Evolutionary conservation across 176 grass and related monocot species (phyloP).

Genomic region (Canna indica): DNA sequence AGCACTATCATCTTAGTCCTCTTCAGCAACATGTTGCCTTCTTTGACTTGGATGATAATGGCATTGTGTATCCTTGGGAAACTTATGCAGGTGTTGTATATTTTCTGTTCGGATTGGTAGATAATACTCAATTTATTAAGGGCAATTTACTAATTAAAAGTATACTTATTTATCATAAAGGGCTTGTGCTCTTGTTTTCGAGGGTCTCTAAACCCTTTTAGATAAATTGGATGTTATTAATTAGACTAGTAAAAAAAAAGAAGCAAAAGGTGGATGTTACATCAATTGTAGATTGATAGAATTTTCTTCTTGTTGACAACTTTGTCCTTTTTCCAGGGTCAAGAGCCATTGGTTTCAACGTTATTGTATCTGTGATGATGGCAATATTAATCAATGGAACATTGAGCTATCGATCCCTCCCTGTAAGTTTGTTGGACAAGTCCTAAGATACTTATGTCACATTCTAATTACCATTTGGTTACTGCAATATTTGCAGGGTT

Average conservation of each 20-base stretch:
- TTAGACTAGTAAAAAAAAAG: too few species aligned
- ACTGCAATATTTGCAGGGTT: slow-evolving; percentile 25
- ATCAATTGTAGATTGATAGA: too few species aligned
- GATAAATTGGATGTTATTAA: too few species aligned
- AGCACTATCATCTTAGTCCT: slow-evolving; percentile 53
- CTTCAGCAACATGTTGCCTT: slow-evolving; percentile 87
- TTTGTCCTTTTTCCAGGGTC: slow-evolving; percentile 24
- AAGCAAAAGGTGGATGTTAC: too few species aligned
- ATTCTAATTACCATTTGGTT: not conserved
- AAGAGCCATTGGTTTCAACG: slow-evolving; percentile 65
- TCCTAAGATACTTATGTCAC: not conserved
- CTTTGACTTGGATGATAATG: slow-evolving; percentile 70
- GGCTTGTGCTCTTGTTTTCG: too few species aligned
- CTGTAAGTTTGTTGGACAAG: slow-evolving; percentile 26
- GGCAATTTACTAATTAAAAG: too few species aligned
- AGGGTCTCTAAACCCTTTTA: too few species aligned
- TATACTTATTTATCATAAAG: too few species aligned
- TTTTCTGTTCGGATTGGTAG: too few species aligned
- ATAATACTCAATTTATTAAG: too few species aligned
- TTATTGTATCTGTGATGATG: slow-evolving; percentile 50
- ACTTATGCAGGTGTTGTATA: slow-evolving; percentile 49
- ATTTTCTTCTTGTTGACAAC: too few species aligned
- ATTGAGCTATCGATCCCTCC: slow-evolving; percentile 64
- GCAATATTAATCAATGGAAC: slow-evolving; percentile 44
- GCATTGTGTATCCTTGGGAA: slow-evolving; percentile 84